Evolutionary conservation across 2,329 filamentous ascomycete species (phyloP).

Genomic region (Cercospora sesami): DNA sequence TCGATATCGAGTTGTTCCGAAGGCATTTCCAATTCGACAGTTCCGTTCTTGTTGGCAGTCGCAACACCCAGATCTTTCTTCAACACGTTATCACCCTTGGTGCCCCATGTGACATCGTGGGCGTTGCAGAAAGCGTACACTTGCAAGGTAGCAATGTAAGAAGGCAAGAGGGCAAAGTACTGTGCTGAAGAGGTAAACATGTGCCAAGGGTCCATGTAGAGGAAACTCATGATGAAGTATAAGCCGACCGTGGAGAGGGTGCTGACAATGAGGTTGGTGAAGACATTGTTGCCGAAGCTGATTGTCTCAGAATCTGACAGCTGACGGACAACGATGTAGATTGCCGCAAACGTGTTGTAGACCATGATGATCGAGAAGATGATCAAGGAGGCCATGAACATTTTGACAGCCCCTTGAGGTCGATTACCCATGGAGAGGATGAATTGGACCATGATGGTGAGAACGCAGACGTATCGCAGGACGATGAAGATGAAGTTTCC

Average conservation of each 20-base stretch:
- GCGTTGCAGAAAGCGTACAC: slow-evolving; percentile 99
- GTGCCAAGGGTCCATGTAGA: slow-evolving; percentile 98
- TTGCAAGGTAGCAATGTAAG: slow-evolving; percentile 94
- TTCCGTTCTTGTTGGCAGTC: slow-evolving; percentile 63
- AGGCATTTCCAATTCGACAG: slow-evolving; percentile 95
- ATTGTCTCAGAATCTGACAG: slow-evolving; percentile 55
- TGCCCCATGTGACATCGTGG: slow-evolving; percentile 98
- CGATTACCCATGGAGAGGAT: slow-evolving; percentile 95
- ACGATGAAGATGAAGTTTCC: slow-evolving; percentile 83
- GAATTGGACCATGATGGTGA: slow-evolving; percentile 92
- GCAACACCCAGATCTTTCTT: slow-evolving; percentile 90
- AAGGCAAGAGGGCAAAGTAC: slow-evolving; percentile 89
- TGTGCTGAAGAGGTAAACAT: slow-evolving; percentile 91
- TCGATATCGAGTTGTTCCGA: slow-evolving; percentile 98
- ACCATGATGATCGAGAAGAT: slow-evolving; percentile 93
- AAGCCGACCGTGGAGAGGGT: slow-evolving; percentile 85
- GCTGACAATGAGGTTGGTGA: slow-evolving; percentile 91
- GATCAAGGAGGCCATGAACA: slow-evolving; percentile 85
- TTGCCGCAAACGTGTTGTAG: slow-evolving; percentile 84
- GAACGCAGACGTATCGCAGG: slow-evolving; percentile 78
- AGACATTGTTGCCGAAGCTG: slow-evolving; percentile 77
- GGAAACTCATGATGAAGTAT: slow-evolving; percentile 93
- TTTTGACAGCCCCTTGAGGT: slow-evolving; percentile 87
- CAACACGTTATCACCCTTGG: slow-evolving; percentile 95
- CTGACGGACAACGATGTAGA: slow-evolving; percentile 88